Evolutionary conservation across 1,139 yeast genomes (phyloP), one percentile per base, ranked within the genome.

Genomic region (Sugiyamaella neomexicana): DNA sequence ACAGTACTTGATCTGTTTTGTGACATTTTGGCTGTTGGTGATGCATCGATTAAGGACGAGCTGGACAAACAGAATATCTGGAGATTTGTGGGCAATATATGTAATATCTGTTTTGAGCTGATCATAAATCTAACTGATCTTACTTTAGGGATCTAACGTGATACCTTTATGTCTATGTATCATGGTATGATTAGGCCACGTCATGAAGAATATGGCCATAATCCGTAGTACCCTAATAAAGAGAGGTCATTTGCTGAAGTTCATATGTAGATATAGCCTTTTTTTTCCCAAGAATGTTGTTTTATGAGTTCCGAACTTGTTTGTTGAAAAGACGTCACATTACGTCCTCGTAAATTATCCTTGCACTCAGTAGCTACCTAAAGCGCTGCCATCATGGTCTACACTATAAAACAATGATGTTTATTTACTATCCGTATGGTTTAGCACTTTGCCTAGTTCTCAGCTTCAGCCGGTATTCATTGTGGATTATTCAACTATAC

Each of bases 111-210:
- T 12, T 29, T 15, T 13, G n/a, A 29, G 29, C 12, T 36, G n/a
- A 45, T 45, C 49, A 45, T 45, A 45, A 45, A 45, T 45, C 49
- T 45, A 12, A 17, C 6, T 23, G 42, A 45, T 45, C 49, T 45
- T 17, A 25, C 41, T 25, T 45, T 23, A 37, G 27, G 48, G 31
- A 25, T 40, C 13, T 2, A 17, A 29, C 29, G 48, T 5, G 15
- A 10, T 20, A 13, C 15, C 15, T 27, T 29, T 31, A 29, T 3
- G 7, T 3, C 34, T 16, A 44, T 8, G n/a, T 23, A 36, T 45
- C 41, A 45, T 45, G 32, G 36, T 36, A 20, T 34, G 23, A 5
- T 40, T 17, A 17, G 43, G 17, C 16, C 13, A 12, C 15, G 13
- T 39, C 13, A 39, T 39, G 29, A 23, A 37, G n/a, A 8, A 37